phyloP scores from a whole-genome alignment of 2,329 filamentous ascomycete species.

The Madurella mycetomatis region DNA sequence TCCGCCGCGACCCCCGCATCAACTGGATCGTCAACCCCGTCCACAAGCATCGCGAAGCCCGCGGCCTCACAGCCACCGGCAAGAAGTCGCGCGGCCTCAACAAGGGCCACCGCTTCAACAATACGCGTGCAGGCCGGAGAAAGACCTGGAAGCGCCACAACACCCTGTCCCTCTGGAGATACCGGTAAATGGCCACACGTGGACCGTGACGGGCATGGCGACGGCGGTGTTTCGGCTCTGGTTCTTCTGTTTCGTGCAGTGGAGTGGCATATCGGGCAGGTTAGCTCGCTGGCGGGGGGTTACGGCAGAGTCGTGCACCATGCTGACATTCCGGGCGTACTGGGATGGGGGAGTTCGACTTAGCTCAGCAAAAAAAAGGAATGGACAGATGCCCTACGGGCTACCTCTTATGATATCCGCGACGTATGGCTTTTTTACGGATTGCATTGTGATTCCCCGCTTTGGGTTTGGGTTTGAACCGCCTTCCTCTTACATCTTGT shows the following conservation, averaged over 20 bases:
- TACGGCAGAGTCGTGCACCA: conserved; percentile 12
- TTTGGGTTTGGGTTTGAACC: conserved; percentile 11
- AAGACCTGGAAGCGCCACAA: conserved; percentile 99
- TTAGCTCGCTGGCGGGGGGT: conserved; percentile 14
- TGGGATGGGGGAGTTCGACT: conserved; percentile 19
- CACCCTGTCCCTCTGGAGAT: conserved; percentile 97
- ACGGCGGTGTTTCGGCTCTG: conserved; percentile 17
- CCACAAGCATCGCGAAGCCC: conserved; percentile 99
- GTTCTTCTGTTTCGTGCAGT: conserved; percentile 20
- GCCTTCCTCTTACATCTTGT: not conserved
- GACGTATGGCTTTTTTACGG: conserved; percentile 12
- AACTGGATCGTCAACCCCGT: conserved; percentile 99
- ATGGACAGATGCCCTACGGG: conserved; percentile 21
- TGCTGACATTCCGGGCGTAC: conserved; percentile 19
- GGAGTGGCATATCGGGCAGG: conserved; percentile 15
- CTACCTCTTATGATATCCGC: conserved; percentile 12
- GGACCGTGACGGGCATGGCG: conserved; percentile 1
- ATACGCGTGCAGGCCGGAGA: conserved; percentile 92
- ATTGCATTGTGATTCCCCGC: conserved; percentile 20
- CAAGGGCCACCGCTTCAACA: conserved; percentile 99
- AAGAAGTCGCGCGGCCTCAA: conserved; percentile 99
- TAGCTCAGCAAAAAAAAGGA: conserved; percentile 25
- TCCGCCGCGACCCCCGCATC: conserved; percentile 97
- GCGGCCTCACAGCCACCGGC: conserved; percentile 95
- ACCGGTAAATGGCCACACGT: conserved; percentile 61